A percentile compares a stretch with the other conserved stretches of the same genome.
These are phyloP conservation scores for Cylindrotheca closterium DNA, from an alignment of 108 stramenopile genomes.

Conservation along the genomic window DNA sequence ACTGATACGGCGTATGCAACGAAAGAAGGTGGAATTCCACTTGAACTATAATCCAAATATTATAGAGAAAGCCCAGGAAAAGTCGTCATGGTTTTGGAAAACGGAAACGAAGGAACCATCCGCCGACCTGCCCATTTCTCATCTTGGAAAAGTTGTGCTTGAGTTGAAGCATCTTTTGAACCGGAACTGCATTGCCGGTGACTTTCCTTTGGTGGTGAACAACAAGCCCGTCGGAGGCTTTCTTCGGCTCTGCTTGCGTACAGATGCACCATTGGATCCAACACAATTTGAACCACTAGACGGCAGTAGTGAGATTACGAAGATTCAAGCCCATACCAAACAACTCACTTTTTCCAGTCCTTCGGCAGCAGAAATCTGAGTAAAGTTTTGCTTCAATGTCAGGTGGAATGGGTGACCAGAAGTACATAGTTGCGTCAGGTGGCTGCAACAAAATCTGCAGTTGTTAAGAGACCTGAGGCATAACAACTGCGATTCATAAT, in stretches of 20 bases:
- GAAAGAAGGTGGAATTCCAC: conserved; percentile 10
- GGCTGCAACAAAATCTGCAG: too few relatives aligned
- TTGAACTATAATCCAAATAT: not conserved
- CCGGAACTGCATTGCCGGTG: conserved; percentile 25
- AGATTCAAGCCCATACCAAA: not conserved
- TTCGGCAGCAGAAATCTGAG: too few relatives aligned
- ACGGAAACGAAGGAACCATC: not conserved
- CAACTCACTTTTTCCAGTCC: not conserved
- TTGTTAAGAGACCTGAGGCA: too few relatives aligned
- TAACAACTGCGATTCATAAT: too few relatives aligned
- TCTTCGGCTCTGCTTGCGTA: conserved; percentile 22
- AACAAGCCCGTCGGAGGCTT: conserved; percentile 21
- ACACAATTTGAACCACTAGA: not conserved
- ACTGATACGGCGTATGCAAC: conserved; percentile 31
- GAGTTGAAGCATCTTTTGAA: conserved; percentile 25
- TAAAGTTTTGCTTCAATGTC: too few relatives aligned
- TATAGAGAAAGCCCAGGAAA: not conserved
- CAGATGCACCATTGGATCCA: conserved; percentile 17
- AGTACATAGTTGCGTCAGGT: too few relatives aligned
- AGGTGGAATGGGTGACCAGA: too few relatives aligned
- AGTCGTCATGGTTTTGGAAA: not conserved
- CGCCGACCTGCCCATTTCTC: not conserved
- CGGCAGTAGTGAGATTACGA: not conserved
- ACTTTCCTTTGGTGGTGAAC: conserved; percentile 20
- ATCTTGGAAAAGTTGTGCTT: conserved; percentile 21